Base-by-base conservation (phyloP, 148 eudicot genomes). In the Silene conica region DNA sequence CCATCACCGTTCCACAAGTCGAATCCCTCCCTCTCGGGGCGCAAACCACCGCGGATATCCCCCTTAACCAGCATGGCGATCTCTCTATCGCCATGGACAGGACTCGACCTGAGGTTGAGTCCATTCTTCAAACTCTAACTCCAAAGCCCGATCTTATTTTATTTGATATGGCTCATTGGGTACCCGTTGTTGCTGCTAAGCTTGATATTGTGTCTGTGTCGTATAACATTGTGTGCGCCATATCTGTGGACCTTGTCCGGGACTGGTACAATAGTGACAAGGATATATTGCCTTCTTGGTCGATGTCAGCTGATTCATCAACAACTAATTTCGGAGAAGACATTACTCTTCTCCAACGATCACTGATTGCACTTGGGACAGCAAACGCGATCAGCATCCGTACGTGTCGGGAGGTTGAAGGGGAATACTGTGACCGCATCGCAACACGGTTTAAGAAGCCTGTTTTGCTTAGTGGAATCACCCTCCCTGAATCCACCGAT, bases 161-260 rank as follows among this genome's bases (percentile, higher is more conserved):
- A 4, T 72, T 3, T 19, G 75, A 72, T 15, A 58, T 72, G 65
- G 75, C 75, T n/a, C 54, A 72, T 21, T 72, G 75, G 75, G 63
- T 72, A 9, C 75, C 75, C 3, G 65, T 14, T 11, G 13, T 72
- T 13, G 65, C 75, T 0, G 16, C 14, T 0, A 45, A 38, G 31
- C 34, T 72, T 14, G 21, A 54, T 9, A 72, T 72, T 12, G 61
- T 59, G 67, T 58, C 75, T 11, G 75, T 72, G 13, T 60, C 54
- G 5, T 72, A 58, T 54, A 58, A 60, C 56, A 60, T 60, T 43
- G 52, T 72, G 2, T 60, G 66, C 5, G 75, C 75, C 7, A 60
- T 72, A 43, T 58, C 75, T 4, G 38, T 60, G 14, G 22, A 60
- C 55, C 75, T 72, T 41, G 55, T 22, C 1, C 66, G 65, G 41